These are phyloP conservation scores for Ensete glaucum DNA, from an alignment of 176 grass and related monocot species.

Conservation along the genomic window DNA sequence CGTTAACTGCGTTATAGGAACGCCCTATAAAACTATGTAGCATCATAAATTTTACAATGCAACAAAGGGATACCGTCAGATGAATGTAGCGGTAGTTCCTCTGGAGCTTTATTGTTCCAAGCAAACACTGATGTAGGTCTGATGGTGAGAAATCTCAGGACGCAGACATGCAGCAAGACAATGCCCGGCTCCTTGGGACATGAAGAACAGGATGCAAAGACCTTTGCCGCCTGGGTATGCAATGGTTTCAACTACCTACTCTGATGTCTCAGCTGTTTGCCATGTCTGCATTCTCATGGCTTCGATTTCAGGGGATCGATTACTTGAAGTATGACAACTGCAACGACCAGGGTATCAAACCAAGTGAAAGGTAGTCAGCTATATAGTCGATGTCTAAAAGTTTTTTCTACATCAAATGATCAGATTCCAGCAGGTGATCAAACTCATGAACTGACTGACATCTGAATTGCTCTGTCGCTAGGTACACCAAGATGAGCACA, in stretches of 20 bases:
- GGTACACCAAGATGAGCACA: slow-evolving; percentile 73
- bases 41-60: too few relatives aligned
- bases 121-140: not conserved
- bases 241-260: not conserved
- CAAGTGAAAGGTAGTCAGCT: slow-evolving; percentile 44
- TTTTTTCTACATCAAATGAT: not conserved
- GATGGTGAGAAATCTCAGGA: slow-evolving; percentile 29
- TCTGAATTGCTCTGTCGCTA: slow-evolving; percentile 9
- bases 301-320: slow-evolving; percentile 51
- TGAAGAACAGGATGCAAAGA: slow-evolving; percentile 86
- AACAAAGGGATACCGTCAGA: too few relatives aligned
- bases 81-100: not conserved
- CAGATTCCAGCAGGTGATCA: not conserved
- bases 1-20: too few relatives aligned
- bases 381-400: not conserved
- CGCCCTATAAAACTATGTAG: too few relatives aligned
- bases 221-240: slow-evolving; percentile 71
- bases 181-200: slow-evolving; percentile 87
- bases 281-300: not conserved
- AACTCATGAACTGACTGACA: not conserved
- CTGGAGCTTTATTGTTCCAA: not conserved
- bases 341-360: slow-evolving; percentile 39
- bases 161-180: slow-evolving; percentile 50
- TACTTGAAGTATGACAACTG: slow-evolving; percentile 99
- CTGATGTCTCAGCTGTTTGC: not conserved